Conservation (phyloP, 2,329 filamentous ascomycete genomes). For the Cladosporium cucumerinum region DNA sequence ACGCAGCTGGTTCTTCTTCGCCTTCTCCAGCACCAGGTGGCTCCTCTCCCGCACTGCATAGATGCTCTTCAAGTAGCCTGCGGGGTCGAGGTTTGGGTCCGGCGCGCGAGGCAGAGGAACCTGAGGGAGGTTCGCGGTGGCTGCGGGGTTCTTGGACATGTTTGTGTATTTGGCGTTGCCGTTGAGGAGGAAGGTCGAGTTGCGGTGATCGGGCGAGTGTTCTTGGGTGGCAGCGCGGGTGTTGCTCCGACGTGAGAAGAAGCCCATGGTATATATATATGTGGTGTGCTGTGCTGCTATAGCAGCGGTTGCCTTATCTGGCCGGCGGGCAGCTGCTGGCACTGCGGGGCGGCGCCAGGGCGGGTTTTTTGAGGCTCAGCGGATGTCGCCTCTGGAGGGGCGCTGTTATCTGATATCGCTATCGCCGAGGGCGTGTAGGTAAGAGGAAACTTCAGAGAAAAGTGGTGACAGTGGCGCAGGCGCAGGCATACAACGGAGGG, state of each 20-base stretch:
- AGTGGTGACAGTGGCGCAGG: neutral
- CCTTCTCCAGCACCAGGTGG: conserved; percentile 70
- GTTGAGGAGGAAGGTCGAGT: conserved; percentile 20
- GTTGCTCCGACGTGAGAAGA: conserved; percentile 51
- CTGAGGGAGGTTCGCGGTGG: conserved; percentile 41
- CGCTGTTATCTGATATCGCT: neutral
- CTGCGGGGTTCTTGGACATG: conserved; percentile 38
- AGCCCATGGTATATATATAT: conserved; percentile 41
- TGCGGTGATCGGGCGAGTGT: conserved; percentile 16
- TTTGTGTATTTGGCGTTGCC: conserved; percentile 28
- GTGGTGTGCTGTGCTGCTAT: neutral
- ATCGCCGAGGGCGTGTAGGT: neutral
- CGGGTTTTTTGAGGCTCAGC: neutral
- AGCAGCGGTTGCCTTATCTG: conserved; percentile 10
- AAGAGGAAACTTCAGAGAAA: neutral
- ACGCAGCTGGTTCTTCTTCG: conserved; percentile 69
- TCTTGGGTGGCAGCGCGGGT: conserved; percentile 19
- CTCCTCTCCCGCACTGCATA: conserved; percentile 80
- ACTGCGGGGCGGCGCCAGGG: conserved; percentile 9
- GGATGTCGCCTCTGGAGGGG: neutral
- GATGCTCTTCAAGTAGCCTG: conserved; percentile 85
- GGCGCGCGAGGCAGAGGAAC: conserved; percentile 78
- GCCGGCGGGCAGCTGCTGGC: conserved; percentile 12
- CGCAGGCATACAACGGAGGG: neutral
- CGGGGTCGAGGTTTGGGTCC: conserved; percentile 82